These are phyloP conservation scores for Piper longum DNA, from an alignment of 164 flowering plant species.

Conservation along the genomic window DNA sequence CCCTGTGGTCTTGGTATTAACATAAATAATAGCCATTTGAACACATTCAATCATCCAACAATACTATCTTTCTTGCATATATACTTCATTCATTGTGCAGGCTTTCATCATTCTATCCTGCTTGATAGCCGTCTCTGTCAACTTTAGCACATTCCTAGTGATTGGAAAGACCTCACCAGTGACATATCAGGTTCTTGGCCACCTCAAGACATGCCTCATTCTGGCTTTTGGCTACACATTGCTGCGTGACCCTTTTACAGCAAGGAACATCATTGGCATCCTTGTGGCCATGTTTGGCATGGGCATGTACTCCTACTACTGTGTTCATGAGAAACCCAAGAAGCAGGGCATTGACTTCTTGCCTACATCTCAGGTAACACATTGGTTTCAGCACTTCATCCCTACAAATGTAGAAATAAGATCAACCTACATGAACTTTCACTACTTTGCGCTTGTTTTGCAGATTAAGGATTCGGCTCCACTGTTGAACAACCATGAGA, in stretches of 20 bases:
- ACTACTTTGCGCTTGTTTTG: neutral
- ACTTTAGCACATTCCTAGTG: conserved; percentile 91
- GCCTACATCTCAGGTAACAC: conserved; percentile 41
- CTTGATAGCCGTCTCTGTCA: conserved; percentile 76
- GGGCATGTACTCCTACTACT: conserved; percentile 82
- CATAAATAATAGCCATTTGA: neutral
- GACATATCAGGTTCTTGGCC: conserved; percentile 96
- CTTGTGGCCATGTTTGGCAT: conserved; percentile 66
- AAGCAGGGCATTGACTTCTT: conserved; percentile 30
- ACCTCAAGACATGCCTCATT: conserved; percentile 86
- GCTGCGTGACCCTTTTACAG: conserved; percentile 81
- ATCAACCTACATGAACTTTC: neutral
- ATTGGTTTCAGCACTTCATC: conserved; percentile 1
- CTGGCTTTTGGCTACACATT: conserved; percentile 82
- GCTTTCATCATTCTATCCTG: conserved; percentile 73
- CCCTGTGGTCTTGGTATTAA: conserved; percentile 58
- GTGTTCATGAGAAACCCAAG: conserved; percentile 56
- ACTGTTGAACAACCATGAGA: conserved; percentile 36
- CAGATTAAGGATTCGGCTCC: conserved; percentile 50
- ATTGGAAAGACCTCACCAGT: conserved; percentile 97
- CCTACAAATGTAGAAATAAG: neutral
- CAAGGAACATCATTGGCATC: conserved; percentile 76
- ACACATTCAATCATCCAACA: neutral
- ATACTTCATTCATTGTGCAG: conserved; percentile 24
- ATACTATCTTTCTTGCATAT: neutral